Evolutionary conservation across 1,284 basidiomycete genomes (phyloP), one percentile per base, ranked within the genome.

Genomic region (Thecaphora frezii): DNA sequence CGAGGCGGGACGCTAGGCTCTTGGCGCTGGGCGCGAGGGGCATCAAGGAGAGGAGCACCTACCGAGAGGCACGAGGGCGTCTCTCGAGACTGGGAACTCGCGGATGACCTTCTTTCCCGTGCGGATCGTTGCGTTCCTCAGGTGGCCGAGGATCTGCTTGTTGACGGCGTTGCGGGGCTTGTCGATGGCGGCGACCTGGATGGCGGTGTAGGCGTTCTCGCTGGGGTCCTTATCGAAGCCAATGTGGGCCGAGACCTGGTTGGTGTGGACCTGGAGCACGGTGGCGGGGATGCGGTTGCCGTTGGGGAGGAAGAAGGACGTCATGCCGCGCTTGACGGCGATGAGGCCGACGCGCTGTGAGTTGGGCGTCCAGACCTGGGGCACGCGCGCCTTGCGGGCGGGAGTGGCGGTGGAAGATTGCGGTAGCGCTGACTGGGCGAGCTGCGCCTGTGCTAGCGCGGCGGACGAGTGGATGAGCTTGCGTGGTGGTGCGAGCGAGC

Each of bases 251-350:
- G 65, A 69, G 36, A 74, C 49, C 48, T 68, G 66, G 44, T 75
- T 60, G 8, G 48, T 46, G 78, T 85, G 75, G 64, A 93, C 93
- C 84, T 97, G 92, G 28, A 99, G 85, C 36, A 99, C 88, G 0
- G 96, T 98, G 16, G 96, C 91, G 1, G 96, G 93, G 68, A 89
- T 84, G 53, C 90, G 83, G 40, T 86, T 86, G 33, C 96, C 96
- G 58, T 90, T 87, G 74, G 89, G 86, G 76, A 94, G 89, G 89
- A 92, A 98, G 74, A 97, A 83, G 14, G 87, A 86, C 7, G 91
- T 90, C 94, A 98, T 98, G 43, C 96, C 96, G 46, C 91, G 86
- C 83, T 99, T 99, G 56, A 88, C 85, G 22, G 92, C 93, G 77
- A 99, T 89, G 58, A 97, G 83, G 12, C 93, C 97, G 18, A 86